Conservation (phyloP, 2,329 filamentous ascomycete genomes). For the Cladosporium phlei region DNA sequence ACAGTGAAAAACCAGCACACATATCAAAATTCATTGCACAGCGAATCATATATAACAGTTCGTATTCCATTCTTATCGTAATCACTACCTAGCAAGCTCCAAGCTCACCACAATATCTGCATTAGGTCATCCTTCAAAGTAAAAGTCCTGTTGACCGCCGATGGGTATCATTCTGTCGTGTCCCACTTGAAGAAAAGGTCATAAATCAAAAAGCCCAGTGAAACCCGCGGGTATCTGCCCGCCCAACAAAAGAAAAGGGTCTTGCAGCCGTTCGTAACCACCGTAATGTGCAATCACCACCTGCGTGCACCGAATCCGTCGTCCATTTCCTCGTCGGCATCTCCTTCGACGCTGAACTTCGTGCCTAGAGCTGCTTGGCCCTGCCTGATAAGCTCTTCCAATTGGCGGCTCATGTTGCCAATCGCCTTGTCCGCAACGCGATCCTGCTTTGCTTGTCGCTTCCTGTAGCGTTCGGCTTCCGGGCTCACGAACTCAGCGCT, state of each 20-base stretch:
- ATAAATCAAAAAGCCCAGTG: too few relatives aligned
- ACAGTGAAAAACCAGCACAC: too few relatives aligned
- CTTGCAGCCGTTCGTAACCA: too few relatives aligned
- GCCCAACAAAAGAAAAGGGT: too few relatives aligned
- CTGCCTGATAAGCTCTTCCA: conserved; percentile 83
- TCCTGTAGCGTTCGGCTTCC: conserved; percentile 70
- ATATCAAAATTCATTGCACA: too few relatives aligned
- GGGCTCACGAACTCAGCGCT: conserved; percentile 36
- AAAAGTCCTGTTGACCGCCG: conserved; percentile 1
- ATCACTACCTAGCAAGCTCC: neutral
- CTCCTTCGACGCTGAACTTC: conserved; percentile 37
- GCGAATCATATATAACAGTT: too few relatives aligned
- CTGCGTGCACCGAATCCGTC: conserved; percentile 22
- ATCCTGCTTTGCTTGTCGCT: conserved; percentile 67
- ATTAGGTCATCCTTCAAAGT: neutral
- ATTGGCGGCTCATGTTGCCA: conserved; percentile 69
- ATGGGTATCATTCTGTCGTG: conserved; percentile 13
- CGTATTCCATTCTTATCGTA: too few relatives aligned
- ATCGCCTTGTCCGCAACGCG: conserved; percentile 74
- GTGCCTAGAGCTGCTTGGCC: conserved; percentile 75
- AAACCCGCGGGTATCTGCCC: too few relatives aligned
- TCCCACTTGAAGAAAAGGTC: too few relatives aligned
- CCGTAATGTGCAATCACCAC: conserved; percentile 3
- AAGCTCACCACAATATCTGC: too few relatives aligned
- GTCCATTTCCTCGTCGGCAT: conserved; percentile 21